A percentile compares a stretch with the other conserved stretches of the same genome.
phyloP scores from a whole-genome alignment of 345 rosid genomes.

The Dipteronia sinensis region DNA sequence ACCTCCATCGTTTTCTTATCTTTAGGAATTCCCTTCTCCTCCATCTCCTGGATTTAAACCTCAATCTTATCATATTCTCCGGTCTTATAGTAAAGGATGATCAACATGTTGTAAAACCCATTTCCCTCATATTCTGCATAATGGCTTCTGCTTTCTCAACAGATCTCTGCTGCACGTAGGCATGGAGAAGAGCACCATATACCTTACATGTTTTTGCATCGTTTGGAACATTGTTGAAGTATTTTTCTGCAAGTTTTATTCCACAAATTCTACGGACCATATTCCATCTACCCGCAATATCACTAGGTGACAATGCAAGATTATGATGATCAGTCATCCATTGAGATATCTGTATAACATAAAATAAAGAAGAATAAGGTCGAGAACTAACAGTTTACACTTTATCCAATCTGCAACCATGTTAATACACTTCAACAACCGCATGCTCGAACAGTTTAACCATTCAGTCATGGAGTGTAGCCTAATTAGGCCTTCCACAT shows the following conservation, averaged over 20 bases:
- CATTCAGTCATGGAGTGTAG: too few species aligned
- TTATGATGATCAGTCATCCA: conserved; percentile 27
- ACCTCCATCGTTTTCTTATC: too few species aligned
- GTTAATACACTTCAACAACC: too few species aligned
- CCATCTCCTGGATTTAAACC: conserved; percentile 28
- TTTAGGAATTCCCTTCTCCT: conserved; percentile 15
- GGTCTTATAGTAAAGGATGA: conserved; percentile 19
- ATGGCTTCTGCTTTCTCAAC: conserved; percentile 33
- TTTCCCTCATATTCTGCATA: conserved; percentile 27
- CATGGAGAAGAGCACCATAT: conserved; percentile 32
- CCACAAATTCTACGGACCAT: conserved; percentile 31
- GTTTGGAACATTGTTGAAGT: conserved; percentile 22
- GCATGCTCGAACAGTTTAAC: too few species aligned
- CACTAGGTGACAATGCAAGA: conserved; percentile 1
- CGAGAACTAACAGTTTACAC: background rate
- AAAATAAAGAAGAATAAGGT: background rate
- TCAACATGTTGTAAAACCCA: conserved; percentile 23
- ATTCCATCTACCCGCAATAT: conserved; percentile 24
- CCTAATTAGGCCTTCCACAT: too few species aligned
- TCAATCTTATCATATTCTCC: conserved; percentile 25
- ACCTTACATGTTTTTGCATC: conserved; percentile 17
- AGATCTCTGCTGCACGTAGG: conserved; percentile 17
- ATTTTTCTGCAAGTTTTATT: conserved; percentile 23
- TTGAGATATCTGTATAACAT: conserved; percentile 27
- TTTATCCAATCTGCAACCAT: too few species aligned